Evolutionary conservation across 1,284 basidiomycete species (phyloP).

Genomic region (Schizopora paradoxa): DNA sequence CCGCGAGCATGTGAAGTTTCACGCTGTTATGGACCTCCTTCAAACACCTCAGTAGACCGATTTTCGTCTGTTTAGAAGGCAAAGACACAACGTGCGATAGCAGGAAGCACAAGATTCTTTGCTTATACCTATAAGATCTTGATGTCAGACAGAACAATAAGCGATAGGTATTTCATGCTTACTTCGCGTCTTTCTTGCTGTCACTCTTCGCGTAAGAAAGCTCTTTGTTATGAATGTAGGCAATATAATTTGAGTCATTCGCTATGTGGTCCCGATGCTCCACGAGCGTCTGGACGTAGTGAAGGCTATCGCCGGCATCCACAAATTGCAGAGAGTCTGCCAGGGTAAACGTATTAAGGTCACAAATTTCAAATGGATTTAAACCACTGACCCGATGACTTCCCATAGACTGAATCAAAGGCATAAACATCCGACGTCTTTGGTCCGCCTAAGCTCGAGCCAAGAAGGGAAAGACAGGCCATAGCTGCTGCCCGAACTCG

Average conservation of each 20-base stretch:
- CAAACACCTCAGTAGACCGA: slow-evolving; percentile 56
- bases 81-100: slow-evolving; percentile 77
- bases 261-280: slow-evolving; percentile 57
- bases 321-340: slow-evolving; percentile 73
- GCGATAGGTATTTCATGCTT: slow-evolving; percentile 23
- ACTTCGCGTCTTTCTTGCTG: slow-evolving; percentile 63
- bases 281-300: slow-evolving; percentile 59
- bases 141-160: slow-evolving; percentile 11
- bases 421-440: slow-evolving; percentile 66
- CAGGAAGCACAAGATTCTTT: slow-evolving; percentile 73
- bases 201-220: slow-evolving; percentile 45
- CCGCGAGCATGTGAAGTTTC: slow-evolving; percentile 62
- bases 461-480: slow-evolving; percentile 53
- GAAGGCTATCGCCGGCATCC: slow-evolving; percentile 63
- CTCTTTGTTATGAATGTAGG: slow-evolving; percentile 57
- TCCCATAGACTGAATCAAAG: slow-evolving; percentile 79
- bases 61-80: slow-evolving; percentile 43
- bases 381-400: slow-evolving; percentile 47
- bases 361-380: background rate
- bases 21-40: slow-evolving; percentile 55
- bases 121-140: slow-evolving; percentile 54
- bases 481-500: slow-evolving; percentile 57
- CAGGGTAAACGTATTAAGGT: slow-evolving; percentile 2
- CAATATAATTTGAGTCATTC: slow-evolving; percentile 64
- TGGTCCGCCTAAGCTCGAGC: slow-evolving; percentile 36